Conservation (phyloP, 73 alveolate genomes). For the Paramecium sonneborni region DNA sequence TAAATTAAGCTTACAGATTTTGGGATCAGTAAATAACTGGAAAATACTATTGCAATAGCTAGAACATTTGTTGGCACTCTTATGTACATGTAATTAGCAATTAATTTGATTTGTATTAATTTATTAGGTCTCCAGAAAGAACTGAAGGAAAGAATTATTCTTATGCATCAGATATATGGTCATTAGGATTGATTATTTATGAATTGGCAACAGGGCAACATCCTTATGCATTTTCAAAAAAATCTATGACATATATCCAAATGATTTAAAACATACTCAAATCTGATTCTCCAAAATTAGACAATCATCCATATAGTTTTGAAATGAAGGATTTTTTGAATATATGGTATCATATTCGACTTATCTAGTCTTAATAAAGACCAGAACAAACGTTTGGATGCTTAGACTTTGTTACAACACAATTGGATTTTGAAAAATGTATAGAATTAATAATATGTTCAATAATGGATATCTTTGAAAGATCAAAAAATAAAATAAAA, state of each 20-base stretch:
- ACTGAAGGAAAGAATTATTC: slow-evolving; percentile 73
- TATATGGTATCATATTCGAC: slow-evolving; percentile 24
- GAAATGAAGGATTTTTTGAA: slow-evolving; percentile 54
- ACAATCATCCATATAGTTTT: background rate
- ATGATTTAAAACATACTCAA: slow-evolving; percentile 48
- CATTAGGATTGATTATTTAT: slow-evolving; percentile 82
- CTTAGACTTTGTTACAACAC: background rate
- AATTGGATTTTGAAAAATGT: background rate
- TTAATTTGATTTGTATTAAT: background rate
- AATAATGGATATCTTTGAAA: background rate
- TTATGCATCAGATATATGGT: slow-evolving; percentile 87
- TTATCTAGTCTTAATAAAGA: background rate
- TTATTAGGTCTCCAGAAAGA: slow-evolving; percentile 85
- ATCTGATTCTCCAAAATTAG: slow-evolving; percentile 55
- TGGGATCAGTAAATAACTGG: slow-evolving; percentile 82
- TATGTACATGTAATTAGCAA: slow-evolving; percentile 72
- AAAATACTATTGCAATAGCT: slow-evolving; percentile 71
- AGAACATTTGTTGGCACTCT: slow-evolving; percentile 85
- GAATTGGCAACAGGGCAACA: slow-evolving; percentile 85
- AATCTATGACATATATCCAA: slow-evolving; percentile 47
- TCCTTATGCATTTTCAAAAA: slow-evolving; percentile 67
- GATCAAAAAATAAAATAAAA: background rate
- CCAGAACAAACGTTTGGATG: slow-evolving; percentile 32
- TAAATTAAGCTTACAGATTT: slow-evolving; percentile 87
- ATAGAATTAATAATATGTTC: background rate